These are phyloP conservation scores for Plantago major DNA, from an alignment of 257 asterid species.

Conservation along the genomic window DNA sequence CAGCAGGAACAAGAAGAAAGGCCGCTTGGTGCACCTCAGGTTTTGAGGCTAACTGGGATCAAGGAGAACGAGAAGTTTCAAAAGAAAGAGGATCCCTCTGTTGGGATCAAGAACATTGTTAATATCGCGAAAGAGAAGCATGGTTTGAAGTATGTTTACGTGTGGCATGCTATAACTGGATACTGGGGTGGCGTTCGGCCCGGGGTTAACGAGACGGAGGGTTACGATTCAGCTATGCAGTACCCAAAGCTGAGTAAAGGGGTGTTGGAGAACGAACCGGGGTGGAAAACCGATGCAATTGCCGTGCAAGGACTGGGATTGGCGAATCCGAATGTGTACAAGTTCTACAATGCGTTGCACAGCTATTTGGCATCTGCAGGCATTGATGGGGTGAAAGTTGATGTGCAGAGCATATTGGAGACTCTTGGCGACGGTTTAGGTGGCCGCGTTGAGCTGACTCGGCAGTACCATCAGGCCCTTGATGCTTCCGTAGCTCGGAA, in stretches of 20 bases:
- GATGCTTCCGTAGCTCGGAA: conserved; percentile 76
- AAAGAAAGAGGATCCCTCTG: conserved; percentile 34
- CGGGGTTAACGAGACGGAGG: conserved; percentile 61
- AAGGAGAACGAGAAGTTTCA: conserved; percentile 74
- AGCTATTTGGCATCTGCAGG: conserved; percentile 76
- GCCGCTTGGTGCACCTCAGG: conserved; percentile 26
- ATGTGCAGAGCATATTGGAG: conserved; percentile 79
- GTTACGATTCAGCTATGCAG: conserved; percentile 58
- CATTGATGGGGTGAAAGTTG: conserved; percentile 81
- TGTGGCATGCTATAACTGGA: conserved; percentile 92
- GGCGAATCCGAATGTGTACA: conserved; percentile 72
- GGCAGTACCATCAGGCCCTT: conserved; percentile 83
- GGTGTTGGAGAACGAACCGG: conserved; percentile 68
- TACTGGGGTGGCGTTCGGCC: conserved; percentile 93
- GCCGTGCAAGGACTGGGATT: conserved; percentile 73
- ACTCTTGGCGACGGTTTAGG: conserved; percentile 81
- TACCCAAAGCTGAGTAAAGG: conserved; percentile 63
- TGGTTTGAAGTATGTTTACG: conserved; percentile 68
- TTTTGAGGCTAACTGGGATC: conserved; percentile 64
- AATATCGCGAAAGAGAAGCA: conserved; percentile 65
- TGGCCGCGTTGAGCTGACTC: conserved; percentile 74
- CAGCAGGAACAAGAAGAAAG: conserved; percentile 2
- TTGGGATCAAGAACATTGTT: conserved; percentile 62
- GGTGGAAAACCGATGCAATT: conserved; percentile 65
- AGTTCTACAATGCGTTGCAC: conserved; percentile 73